Evolutionary conservation across 2,329 filamentous ascomycete genomes (phyloP).

Genomic region (Arthrobotrys sinensis): DNA sequence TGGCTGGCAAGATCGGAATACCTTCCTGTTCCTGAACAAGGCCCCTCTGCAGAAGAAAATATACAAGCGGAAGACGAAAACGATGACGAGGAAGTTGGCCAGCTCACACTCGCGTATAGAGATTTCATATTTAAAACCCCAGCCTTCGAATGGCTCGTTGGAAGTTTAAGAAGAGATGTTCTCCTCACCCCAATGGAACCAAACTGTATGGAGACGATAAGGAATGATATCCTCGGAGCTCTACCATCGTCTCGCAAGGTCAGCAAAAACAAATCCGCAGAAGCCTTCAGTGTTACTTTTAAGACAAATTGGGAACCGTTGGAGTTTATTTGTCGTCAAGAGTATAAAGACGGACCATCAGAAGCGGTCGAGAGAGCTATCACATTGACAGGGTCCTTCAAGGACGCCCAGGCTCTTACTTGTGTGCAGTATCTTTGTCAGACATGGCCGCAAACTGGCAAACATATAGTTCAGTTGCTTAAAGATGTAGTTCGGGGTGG

Average conservation of each 20-base stretch:
- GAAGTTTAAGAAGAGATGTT: conserved; percentile 34
- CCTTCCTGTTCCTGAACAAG: no score
- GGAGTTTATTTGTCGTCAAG: conserved; percentile 29
- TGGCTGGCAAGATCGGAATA: conserved; percentile 5
- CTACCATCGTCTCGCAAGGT: conserved; percentile 40
- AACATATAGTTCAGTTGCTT: conserved; percentile 43
- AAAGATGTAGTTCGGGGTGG: background rate
- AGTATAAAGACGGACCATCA: conserved; percentile 6
- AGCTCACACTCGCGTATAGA: background rate
- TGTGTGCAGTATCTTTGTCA: conserved; percentile 62
- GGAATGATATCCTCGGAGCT: conserved; percentile 4
- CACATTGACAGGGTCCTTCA: conserved; percentile 62
- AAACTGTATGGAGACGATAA: conserved; percentile 41
- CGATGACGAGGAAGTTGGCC: no score
- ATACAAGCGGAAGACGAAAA: no score
- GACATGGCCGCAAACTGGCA: conserved; percentile 60
- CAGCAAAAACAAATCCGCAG: conserved; percentile 41
- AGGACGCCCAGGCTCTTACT: conserved; percentile 64
- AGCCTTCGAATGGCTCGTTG: conserved; percentile 57
- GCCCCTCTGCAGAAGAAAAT: no score
- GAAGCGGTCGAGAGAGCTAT: conserved; percentile 48
- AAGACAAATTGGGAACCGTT: conserved; percentile 38
- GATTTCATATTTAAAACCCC: conserved; percentile 45
- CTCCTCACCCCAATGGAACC: conserved; percentile 10
- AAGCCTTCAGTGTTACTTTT: conserved; percentile 38